phyloP scores from a whole-genome alignment of 2,329 filamentous ascomycete genomes.

The Lecanicillium sp. region DNA sequence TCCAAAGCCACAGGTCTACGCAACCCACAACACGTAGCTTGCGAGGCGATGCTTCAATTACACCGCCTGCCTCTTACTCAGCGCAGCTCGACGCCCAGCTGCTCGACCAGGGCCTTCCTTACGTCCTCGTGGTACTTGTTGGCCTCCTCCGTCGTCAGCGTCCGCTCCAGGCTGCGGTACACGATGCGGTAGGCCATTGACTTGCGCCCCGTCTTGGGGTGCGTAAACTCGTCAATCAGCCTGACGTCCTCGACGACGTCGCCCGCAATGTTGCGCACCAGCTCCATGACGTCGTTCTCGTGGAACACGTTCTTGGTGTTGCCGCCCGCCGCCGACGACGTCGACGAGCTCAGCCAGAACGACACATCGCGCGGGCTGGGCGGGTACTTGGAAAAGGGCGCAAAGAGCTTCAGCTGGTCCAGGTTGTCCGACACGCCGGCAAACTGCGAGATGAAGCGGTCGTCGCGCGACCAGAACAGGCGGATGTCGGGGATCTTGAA shows the following conservation, averaged over 20 bases:
- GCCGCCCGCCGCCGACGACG: constrained; percentile 41
- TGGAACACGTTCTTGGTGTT: constrained; percentile 57
- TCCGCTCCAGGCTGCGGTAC: constrained; percentile 87
- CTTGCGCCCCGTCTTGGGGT: constrained; percentile 75
- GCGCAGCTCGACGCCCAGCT: constrained; percentile 64
- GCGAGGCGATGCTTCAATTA: too few species aligned
- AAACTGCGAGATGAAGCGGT: constrained; percentile 85
- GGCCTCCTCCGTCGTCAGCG: constrained; percentile 75
- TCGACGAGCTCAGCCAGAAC: constrained; percentile 65
- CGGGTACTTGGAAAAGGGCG: constrained; percentile 87
- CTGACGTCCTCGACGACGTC: constrained; percentile 83
- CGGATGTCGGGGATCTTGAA: constrained; percentile 96
- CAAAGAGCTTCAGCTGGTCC: constrained; percentile 55
- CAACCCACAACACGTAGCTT: too few species aligned
- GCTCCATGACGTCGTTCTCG: constrained; percentile 96
- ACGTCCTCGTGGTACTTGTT: constrained; percentile 71
- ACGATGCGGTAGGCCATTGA: constrained; percentile 91
- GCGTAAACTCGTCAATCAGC: constrained; percentile 78
- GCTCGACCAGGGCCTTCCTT: constrained; percentile 55
- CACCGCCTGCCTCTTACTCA: constrained; percentile 20
- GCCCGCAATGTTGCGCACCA: constrained; percentile 76
- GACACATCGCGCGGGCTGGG: constrained; percentile 87
- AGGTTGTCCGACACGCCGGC: constrained; percentile 50
- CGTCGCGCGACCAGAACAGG: constrained; percentile 87
- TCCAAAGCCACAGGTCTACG: too few species aligned